phyloP scores from a whole-genome alignment of 1,139 yeast genomes.

The Kurtzmaniella quercitrusa region DNA sequence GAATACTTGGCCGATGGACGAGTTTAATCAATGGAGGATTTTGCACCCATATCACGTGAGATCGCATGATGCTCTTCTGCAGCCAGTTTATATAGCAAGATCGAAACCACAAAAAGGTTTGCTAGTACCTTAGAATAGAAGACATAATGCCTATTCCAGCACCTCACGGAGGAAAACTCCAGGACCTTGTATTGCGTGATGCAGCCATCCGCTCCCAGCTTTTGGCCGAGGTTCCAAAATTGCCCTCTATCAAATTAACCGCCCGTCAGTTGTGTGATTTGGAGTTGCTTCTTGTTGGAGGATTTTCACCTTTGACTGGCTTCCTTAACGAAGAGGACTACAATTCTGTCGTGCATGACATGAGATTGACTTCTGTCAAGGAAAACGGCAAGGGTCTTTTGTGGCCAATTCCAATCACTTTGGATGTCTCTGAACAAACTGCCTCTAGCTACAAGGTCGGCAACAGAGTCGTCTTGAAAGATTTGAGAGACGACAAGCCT shows the following conservation, averaged over 20 bases:
- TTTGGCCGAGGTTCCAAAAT: slow-evolving; percentile 45
- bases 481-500: slow-evolving; percentile 76
- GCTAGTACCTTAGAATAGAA: not conserved
- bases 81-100: not conserved
- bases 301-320: slow-evolving; percentile 89
- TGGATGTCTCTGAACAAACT: slow-evolving; percentile 62
- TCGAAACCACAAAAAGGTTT: not conserved
- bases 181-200: slow-evolving; percentile 84
- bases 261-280: slow-evolving; percentile 92
- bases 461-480: slow-evolving; percentile 69
- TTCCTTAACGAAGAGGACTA: slow-evolving; percentile 81
- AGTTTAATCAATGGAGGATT: not conserved
- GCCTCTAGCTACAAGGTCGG: slow-evolving; percentile 50
- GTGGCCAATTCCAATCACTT: slow-evolving; percentile 92
- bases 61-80: slow-evolving; percentile 12
- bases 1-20: not conserved
- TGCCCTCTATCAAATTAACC: slow-evolving; percentile 57
- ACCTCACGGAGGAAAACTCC: slow-evolving; percentile 89
- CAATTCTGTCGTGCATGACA: slow-evolving; percentile 68
- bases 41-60: slow-evolving; percentile 15
- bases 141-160: slow-evolving; percentile 56
- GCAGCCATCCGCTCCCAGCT: slow-evolving; percentile 53
- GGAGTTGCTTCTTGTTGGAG: slow-evolving; percentile 89
- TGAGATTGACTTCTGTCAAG: slow-evolving; percentile 58
- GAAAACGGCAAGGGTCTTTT: slow-evolving; percentile 57